phyloP scores from a whole-genome alignment of 2,329 filamentous ascomycete species.

The Aspergillus latus region DNA sequence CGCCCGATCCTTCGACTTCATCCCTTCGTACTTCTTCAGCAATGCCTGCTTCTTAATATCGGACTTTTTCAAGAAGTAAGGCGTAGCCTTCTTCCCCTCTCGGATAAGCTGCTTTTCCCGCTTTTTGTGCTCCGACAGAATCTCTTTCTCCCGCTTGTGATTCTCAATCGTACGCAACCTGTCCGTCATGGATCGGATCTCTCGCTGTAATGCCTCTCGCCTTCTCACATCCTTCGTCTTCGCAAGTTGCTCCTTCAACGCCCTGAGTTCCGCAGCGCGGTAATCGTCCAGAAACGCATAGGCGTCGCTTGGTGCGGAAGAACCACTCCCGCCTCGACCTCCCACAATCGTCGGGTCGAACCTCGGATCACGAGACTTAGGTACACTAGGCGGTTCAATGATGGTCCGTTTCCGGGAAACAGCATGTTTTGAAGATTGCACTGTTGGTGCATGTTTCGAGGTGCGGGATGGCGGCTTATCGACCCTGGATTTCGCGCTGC shows the following conservation, averaged over 20 bases:
- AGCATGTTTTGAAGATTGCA: slow-evolving; percentile 77
- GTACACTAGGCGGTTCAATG: slow-evolving; percentile 54
- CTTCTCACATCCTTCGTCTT: slow-evolving; percentile 63
- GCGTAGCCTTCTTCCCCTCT: slow-evolving; percentile 75
- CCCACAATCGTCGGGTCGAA: slow-evolving; percentile 67
- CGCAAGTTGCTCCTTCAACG: slow-evolving; percentile 68
- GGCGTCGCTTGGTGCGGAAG: slow-evolving; percentile 62
- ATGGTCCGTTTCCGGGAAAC: slow-evolving; percentile 80
- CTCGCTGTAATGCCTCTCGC: slow-evolving; percentile 69
- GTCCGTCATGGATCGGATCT: slow-evolving; percentile 76
- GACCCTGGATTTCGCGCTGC: slow-evolving; percentile 17
- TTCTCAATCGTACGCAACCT: slow-evolving; percentile 68
- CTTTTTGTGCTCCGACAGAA: slow-evolving; percentile 73
- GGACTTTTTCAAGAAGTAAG: slow-evolving; percentile 88
- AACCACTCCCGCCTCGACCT: slow-evolving; percentile 23
- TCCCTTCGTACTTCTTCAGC: slow-evolving; percentile 72
- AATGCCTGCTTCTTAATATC: slow-evolving; percentile 87
- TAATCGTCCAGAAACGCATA: slow-evolving; percentile 91
- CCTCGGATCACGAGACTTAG: slow-evolving; percentile 78
- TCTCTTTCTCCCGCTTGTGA: slow-evolving; percentile 67
- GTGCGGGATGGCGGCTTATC: slow-evolving; percentile 44
- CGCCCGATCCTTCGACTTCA: slow-evolving; percentile 83
- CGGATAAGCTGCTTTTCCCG: slow-evolving; percentile 81
- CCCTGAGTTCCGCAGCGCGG: slow-evolving; percentile 75
- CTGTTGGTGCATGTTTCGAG: slow-evolving; percentile 86